A percentile compares a stretch with the other conserved stretches of the same genome.
Conservation (phyloP, 73 alveolate species). For the Symbiodinium pilosum region DNA sequence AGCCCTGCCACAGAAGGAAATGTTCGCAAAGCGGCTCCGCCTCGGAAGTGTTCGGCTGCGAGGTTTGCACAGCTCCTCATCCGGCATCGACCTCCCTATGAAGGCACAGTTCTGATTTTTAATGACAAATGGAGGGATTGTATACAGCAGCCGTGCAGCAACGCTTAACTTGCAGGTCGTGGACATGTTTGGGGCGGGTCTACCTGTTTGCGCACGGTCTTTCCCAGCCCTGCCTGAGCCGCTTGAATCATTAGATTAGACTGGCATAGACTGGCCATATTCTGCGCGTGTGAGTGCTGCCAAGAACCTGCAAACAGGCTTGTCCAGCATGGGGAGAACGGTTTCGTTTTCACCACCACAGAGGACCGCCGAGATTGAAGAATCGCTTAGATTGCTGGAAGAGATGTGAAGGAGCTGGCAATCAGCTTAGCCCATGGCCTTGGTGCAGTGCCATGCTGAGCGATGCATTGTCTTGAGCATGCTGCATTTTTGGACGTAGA, state of each 20-base stretch:
- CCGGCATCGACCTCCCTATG: conserved; percentile 98
- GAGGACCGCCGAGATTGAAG: neutral
- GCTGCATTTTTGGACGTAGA: neutral
- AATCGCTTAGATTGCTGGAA: neutral
- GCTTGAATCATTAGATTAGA: too few relatives aligned
- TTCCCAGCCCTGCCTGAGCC: conserved; percentile 82
- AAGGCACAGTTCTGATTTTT: conserved; percentile 95
- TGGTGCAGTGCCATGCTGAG: conserved; percentile 9
- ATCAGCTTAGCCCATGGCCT: conserved; percentile 51
- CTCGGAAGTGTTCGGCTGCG: too few relatives aligned
- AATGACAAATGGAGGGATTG: too few relatives aligned
- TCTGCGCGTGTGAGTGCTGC: neutral
- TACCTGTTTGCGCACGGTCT: conserved; percentile 96
- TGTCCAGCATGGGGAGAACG: conserved; percentile 86
- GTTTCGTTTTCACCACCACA: conserved; percentile 41
- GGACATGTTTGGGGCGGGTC: conserved; percentile 98
- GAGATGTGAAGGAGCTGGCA: conserved; percentile 41
- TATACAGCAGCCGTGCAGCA: neutral
- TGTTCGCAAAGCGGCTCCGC: too few relatives aligned
- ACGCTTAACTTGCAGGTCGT: conserved; percentile 95
- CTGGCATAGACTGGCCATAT: neutral
- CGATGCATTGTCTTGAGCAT: neutral
- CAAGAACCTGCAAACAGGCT: conserved; percentile 3
- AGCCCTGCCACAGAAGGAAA: too few relatives aligned
- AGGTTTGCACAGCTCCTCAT: conserved; percentile 96